Percentiles rank a stretch among this genome's conserved stretches.
phyloP scores from a whole-genome alignment of 805 yeast genomes.

The Ogataea neopini region DNA sequence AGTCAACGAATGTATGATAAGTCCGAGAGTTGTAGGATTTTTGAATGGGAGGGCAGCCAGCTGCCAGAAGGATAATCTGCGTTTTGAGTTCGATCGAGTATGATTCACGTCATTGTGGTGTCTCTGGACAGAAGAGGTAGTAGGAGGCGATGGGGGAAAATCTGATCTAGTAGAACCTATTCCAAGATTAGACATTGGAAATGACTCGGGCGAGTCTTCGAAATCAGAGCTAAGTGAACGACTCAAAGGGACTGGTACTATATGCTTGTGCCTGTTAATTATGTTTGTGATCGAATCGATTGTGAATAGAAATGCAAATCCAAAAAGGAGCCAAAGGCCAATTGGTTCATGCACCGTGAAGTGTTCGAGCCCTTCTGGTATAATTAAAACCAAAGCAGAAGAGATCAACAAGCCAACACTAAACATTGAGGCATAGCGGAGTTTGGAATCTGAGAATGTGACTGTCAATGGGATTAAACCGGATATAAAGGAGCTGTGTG shows the following conservation, averaged over 20 bases:
- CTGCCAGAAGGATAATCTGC: conserved; percentile 5
- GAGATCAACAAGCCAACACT: conserved; percentile 65
- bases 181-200: conserved; percentile 3
- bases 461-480: conserved; percentile 32
- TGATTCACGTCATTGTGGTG: neutral
- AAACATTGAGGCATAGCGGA: conserved; percentile 46
- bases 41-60: conserved; percentile 35
- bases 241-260: neutral
- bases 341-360: conserved; percentile 31
- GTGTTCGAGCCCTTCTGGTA: conserved; percentile 65
- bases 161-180: conserved; percentile 1
- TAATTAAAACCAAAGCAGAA: conserved; percentile 55
- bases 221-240: neutral
- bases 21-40: conserved; percentile 57
- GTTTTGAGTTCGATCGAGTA: neutral
- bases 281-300: conserved; percentile 40
- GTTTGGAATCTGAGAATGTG: conserved; percentile 26
- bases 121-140: conserved; percentile 6
- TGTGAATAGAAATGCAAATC: conserved; percentile 54
- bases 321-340: conserved; percentile 52
- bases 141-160: conserved; percentile 11
- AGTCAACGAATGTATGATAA: conserved; percentile 64
- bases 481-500: conserved; percentile 28
- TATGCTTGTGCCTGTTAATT: conserved; percentile 4
- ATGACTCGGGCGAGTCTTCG: conserved; percentile 1